These are phyloP conservation scores for Mortierella sp. DNA, from an alignment of 371 early-diverging fungal genomes.

Conservation along the genomic window DNA sequence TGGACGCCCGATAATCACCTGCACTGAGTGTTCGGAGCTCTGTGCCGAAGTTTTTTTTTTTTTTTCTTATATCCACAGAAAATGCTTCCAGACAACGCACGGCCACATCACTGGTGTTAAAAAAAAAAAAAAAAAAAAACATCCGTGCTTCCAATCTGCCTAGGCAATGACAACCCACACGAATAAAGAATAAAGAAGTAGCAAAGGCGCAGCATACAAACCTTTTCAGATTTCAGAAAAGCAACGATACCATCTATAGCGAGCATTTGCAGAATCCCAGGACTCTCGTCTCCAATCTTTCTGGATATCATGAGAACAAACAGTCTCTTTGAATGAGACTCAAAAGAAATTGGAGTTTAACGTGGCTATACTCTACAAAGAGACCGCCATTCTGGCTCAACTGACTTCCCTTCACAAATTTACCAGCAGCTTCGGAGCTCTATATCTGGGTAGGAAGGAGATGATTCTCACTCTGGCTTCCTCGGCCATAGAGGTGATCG, in stretches of 20 bases:
- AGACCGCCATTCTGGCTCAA: conserved; percentile 17
- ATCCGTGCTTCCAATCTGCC: conserved; percentile 4
- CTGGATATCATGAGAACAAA: conserved; percentile 8
- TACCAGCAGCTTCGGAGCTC: no score
- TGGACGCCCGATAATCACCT: conserved; percentile 11
- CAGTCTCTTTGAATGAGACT: background rate
- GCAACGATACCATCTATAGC: conserved; percentile 2
- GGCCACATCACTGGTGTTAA: background rate
- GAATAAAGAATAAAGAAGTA: conserved; percentile 5
- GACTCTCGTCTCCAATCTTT: conserved; percentile 9
- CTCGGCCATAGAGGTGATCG: no score
- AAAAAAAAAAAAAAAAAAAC: no score
- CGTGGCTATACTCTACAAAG: background rate
- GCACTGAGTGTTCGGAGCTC: conserved; percentile 13
- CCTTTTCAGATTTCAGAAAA: conserved; percentile 3
- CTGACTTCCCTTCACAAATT: background rate
- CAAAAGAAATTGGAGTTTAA: conserved; percentile 12
- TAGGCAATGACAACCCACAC: conserved; percentile 9
- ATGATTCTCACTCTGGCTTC: no score
- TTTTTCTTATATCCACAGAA: background rate
- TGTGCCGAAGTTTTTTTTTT: conserved; percentile 7
- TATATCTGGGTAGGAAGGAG: no score
- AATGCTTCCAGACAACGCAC: background rate
- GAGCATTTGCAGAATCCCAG: background rate
- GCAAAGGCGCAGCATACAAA: conserved; percentile 2